These are phyloP conservation scores for Sporothrix brunneoviolacea DNA, from an alignment of 2,329 filamentous ascomycete species.

Conservation along the genomic window DNA sequence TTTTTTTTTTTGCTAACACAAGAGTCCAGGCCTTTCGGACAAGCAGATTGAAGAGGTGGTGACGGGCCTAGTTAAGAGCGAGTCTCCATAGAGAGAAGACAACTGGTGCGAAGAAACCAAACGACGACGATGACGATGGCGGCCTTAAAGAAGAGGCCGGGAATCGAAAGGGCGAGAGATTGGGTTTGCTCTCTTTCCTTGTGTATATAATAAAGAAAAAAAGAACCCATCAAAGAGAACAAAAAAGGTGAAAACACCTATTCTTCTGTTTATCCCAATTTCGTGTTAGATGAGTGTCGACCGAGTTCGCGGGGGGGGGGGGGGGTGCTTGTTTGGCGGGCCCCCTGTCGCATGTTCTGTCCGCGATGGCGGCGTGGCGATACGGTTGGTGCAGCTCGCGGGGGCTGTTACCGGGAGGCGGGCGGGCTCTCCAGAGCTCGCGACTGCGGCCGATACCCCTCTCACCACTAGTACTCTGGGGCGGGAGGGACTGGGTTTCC, in stretches of 20 bases:
- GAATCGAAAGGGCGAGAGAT: not conserved
- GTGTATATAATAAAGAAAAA: conserved; percentile 7
- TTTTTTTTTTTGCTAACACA: not conserved
- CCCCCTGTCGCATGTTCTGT: too few relatives aligned
- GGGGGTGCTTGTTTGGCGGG: too few relatives aligned
- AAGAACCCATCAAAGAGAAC: not conserved
- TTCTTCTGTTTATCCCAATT: too few relatives aligned
- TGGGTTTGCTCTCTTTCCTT: not conserved
- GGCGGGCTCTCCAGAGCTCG: not conserved
- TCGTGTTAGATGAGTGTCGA: too few relatives aligned
- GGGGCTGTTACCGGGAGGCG: too few relatives aligned
- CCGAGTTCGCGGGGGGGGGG: too few relatives aligned
- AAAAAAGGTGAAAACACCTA: not conserved
- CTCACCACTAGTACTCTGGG: too few relatives aligned
- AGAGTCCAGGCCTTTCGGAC: conserved; percentile 40
- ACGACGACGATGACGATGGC: too few relatives aligned
- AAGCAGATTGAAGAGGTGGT: conserved; percentile 57
- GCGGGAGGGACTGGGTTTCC: too few relatives aligned
- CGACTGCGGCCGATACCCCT: not conserved
- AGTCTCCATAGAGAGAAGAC: conserved; percentile 18
- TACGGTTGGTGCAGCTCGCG: not conserved
- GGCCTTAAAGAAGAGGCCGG: not conserved
- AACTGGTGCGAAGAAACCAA: not conserved
- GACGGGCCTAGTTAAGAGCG: conserved; percentile 45
- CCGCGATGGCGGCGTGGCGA: too few relatives aligned